These are phyloP conservation scores for Suillus discolor DNA, from an alignment of 768 basidiomycete species.

Conservation along the genomic window DNA sequence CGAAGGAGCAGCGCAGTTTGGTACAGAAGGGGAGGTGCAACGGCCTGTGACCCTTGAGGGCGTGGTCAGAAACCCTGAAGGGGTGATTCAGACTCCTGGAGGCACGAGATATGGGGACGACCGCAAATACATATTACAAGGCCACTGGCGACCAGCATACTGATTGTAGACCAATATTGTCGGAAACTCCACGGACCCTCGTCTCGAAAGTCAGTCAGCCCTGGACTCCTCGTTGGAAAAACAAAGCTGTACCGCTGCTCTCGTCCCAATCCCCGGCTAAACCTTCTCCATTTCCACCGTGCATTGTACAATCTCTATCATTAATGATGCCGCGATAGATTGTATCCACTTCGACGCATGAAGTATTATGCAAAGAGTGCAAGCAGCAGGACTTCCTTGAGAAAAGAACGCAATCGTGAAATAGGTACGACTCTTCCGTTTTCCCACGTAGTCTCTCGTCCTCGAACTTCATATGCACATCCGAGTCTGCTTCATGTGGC, in stretches of 20 bases:
- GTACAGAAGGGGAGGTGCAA: background rate
- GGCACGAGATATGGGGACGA: background rate
- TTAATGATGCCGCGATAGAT: background rate
- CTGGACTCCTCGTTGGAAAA: constrained; percentile 1
- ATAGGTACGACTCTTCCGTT: constrained; percentile 34
- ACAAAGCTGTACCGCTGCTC: background rate
- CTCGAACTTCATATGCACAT: constrained; percentile 49
- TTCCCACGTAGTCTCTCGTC: constrained; percentile 60
- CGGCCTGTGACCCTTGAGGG: background rate
- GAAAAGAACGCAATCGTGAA: background rate
- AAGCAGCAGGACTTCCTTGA: constrained; percentile 17
- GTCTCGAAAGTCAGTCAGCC: background rate
- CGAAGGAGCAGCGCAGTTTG: background rate
- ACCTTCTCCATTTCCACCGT: constrained; percentile 13
- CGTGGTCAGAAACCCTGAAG: background rate
- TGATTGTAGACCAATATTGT: background rate
- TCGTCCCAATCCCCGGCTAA: background rate
- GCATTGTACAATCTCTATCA: constrained; percentile 25
- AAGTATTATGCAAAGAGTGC: constrained; percentile 13
- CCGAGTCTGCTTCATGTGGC: constrained; percentile 10
- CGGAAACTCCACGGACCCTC: background rate
- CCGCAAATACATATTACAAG: no score
- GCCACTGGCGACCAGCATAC: background rate
- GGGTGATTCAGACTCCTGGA: background rate
- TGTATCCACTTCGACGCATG: constrained; percentile 14